phyloP scores from a whole-genome alignment of 345 rosid species.

The Carallia pectinifolia region DNA sequence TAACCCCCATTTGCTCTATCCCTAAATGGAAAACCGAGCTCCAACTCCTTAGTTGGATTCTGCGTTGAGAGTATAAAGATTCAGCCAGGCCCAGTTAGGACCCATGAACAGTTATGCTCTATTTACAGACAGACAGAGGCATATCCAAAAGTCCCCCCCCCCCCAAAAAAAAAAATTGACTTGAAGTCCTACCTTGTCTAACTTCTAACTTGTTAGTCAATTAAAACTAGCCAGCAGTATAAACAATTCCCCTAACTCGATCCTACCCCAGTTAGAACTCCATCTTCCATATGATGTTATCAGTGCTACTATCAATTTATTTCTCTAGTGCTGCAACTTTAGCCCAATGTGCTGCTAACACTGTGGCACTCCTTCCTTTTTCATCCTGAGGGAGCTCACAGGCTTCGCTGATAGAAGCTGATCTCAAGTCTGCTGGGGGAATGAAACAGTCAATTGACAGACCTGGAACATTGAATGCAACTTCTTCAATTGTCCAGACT shows the following conservation, averaged over 20 bases:
- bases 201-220: slow-evolving; percentile 42
- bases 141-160: slow-evolving; percentile 16
- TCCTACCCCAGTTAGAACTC: slow-evolving; percentile 39
- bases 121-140: slow-evolving; percentile 66
- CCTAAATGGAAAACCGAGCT: slow-evolving; percentile 60
- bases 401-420: slow-evolving; percentile 56
- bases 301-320: slow-evolving; percentile 27
- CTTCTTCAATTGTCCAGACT: slow-evolving; percentile 93
- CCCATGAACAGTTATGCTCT: slow-evolving; percentile 54
- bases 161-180: slow-evolving; percentile 35
- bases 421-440: slow-evolving; percentile 80
- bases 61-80: slow-evolving; percentile 42
- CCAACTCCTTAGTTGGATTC: slow-evolving; percentile 56
- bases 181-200: slow-evolving; percentile 25
- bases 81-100: slow-evolving; percentile 32
- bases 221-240: slow-evolving; percentile 38
- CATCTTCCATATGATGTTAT: slow-evolving; percentile 46
- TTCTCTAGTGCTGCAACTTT: slow-evolving; percentile 77
- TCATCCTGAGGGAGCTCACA: slow-evolving; percentile 64
- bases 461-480: slow-evolving; percentile 89
- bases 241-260: slow-evolving; percentile 40
- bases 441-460: slow-evolving; percentile 84
- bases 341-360: slow-evolving; percentile 52
- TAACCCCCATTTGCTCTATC: slow-evolving; percentile 58
- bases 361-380: slow-evolving; percentile 44